Evolutionary conservation across 148 eudicot genomes (phyloP), one percentile per base, ranked within the genome.

Genomic region (Pouteria glomerata): DNA sequence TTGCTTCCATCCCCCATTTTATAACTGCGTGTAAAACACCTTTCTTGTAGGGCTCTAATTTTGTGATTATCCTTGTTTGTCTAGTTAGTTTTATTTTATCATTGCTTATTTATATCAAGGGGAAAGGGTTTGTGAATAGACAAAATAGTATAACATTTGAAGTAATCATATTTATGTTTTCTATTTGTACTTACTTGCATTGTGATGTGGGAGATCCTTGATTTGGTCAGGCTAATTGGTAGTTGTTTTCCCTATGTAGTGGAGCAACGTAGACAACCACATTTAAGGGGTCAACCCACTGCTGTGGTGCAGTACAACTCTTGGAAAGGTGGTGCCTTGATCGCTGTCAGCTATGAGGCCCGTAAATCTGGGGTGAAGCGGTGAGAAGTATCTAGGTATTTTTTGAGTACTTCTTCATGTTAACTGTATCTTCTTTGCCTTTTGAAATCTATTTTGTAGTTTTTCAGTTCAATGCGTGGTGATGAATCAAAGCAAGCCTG

Each of bases 341-440:
- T 94, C 70, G 97, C 96, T 74, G 98, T 94, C 59, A 78, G 98
- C 70, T 94, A 94, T 73, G 98, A 94, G 81, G 98, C 98, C 68
- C 84, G 98, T 64, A 81, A 83, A 69, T 79, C 59, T 73, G 98
- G 98, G 62, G 98, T 91, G 42, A 94, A 91, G 73, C 96, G 98
- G 98, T 94, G 86, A 48, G 65, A 41, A 30, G 37, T 68, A 16
- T 44, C 10, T 60, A 37, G 24, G 6, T 45, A 30, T 34, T 15
- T 57, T 71, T 42, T 45, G 10, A 39, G 44, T 65, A 8, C 57
- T 39, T 39, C 8, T 50, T 66, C 42, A 23, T 10, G n/a, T 24
- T 61, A 23, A 14, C 52, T 76, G 57, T 61, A 64, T 44, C 61
- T 66, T 64, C 74, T 74, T 47, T 65, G 34, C 33, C 50, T 30